phyloP scores from a whole-genome alignment of 2,329 filamentous ascomycete species.

The Trichoderma atroviride region DNA sequence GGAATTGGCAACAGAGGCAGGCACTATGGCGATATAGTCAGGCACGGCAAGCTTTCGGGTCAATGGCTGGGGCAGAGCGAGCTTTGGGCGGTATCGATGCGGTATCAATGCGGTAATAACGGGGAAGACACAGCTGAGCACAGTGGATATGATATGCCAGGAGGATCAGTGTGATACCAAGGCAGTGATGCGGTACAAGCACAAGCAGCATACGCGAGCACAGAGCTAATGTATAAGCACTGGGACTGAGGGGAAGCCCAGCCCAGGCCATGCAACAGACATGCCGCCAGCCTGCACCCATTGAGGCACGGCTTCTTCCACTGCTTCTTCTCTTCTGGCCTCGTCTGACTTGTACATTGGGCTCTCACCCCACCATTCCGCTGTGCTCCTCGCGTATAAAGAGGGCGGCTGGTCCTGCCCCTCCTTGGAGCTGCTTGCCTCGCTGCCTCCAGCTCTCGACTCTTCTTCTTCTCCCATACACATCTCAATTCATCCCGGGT shows the following conservation, averaged over 20 bases:
- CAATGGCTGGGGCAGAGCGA: background rate
- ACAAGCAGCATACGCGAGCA: background rate
- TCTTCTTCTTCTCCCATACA: background rate
- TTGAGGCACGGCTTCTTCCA: constrained; percentile 1
- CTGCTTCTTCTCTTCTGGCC: background rate
- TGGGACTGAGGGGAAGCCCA: background rate
- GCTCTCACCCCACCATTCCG: constrained; percentile 22
- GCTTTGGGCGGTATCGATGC: background rate
- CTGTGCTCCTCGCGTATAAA: constrained; percentile 10
- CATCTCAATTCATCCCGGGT: background rate
- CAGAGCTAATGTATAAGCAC: background rate
- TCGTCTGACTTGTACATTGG: constrained; percentile 19
- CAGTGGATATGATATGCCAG: background rate
- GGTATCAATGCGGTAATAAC: background rate
- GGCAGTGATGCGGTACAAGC: background rate
- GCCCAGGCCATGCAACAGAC: background rate
- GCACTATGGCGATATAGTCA: background rate
- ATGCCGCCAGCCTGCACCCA: constrained; percentile 1
- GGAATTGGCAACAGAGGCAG: background rate
- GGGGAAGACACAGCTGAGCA: background rate
- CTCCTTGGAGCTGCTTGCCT: background rate
- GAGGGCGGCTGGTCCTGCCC: constrained; percentile 7
- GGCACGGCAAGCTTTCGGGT: background rate
- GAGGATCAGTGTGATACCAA: background rate
- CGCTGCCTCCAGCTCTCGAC: background rate